phyloP scores from a whole-genome alignment of 768 basidiomycete species.

The Peribolospora baueri region DNA sequence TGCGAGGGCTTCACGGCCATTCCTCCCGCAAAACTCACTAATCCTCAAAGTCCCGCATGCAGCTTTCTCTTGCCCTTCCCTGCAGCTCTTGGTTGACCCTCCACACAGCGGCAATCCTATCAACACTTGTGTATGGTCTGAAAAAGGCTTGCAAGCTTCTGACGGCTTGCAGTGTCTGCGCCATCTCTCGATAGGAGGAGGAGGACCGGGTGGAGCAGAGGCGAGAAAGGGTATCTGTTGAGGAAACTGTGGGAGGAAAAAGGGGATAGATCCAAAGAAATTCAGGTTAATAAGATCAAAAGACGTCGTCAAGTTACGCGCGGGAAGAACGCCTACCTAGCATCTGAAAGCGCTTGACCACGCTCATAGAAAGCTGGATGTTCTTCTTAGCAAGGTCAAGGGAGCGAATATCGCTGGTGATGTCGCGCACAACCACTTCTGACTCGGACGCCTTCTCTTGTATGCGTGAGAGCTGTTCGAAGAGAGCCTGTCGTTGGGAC shows the following conservation, averaged over 20 bases:
- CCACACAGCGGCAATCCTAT: slow-evolving; percentile 50
- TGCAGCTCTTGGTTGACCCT: slow-evolving; percentile 59
- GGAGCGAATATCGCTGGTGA: slow-evolving; percentile 87
- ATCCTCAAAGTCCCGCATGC: slow-evolving; percentile 68
- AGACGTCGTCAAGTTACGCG: no score
- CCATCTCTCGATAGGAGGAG: slow-evolving; percentile 43
- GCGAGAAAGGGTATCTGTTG: background rate
- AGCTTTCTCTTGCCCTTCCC: slow-evolving; percentile 47
- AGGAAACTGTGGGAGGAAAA: background rate
- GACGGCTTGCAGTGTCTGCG: slow-evolving; percentile 66
- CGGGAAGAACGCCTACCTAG: slow-evolving; percentile 33
- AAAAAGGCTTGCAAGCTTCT: slow-evolving; percentile 63
- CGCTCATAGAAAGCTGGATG: slow-evolving; percentile 66
- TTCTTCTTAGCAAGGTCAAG: slow-evolving; percentile 86
- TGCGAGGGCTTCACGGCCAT: background rate
- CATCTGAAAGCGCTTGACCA: slow-evolving; percentile 75
- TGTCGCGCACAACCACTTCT: slow-evolving; percentile 80
- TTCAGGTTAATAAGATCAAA: background rate
- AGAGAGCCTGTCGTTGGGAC: slow-evolving; percentile 39
- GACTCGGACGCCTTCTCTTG: slow-evolving; percentile 92
- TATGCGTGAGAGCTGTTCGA: slow-evolving; percentile 86
- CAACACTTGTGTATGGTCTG: slow-evolving; percentile 51
- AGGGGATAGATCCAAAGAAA: background rate
- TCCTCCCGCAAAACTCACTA: slow-evolving; percentile 5
- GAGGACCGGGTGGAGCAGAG: background rate